Percentiles rank a stretch among this genome's conserved stretches.
These are phyloP conservation scores for Chimonanthus praecox DNA, from an alignment of 164 flowering plant species.

Conservation along the genomic window DNA sequence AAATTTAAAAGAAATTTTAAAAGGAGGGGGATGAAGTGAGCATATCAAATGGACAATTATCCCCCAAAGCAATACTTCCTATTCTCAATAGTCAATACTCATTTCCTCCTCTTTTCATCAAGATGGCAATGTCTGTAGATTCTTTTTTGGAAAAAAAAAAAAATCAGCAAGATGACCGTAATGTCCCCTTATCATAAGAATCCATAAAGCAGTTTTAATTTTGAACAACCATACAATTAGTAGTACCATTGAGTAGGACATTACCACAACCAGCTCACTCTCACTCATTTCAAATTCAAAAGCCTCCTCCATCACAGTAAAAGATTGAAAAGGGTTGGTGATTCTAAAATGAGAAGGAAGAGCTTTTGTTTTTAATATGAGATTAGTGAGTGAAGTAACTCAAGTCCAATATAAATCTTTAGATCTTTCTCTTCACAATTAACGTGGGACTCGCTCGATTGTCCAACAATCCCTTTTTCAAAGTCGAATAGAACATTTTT, in stretches of 20 bases:
- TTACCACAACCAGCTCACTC: not conserved
- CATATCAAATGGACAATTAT: slow-evolving; percentile 20
- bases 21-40: not conserved
- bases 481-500: too few species aligned
- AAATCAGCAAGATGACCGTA: slow-evolving; percentile 12
- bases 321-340: not conserved
- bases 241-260: not conserved
- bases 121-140: slow-evolving; percentile 9
- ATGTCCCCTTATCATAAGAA: slow-evolving; percentile 22
- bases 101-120: not conserved
- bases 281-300: not conserved
- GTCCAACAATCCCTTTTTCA: too few species aligned
- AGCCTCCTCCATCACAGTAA: not conserved
- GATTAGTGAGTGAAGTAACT: not conserved
- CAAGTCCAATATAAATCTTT: too few species aligned
- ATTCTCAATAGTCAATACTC: slow-evolving; percentile 4
- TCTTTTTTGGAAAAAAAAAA: not conserved
- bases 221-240: not conserved
- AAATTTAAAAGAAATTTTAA: not conserved
- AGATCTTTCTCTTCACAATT: too few species aligned
- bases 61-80: slow-evolving; percentile 7
- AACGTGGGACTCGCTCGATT: too few species aligned
- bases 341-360: not conserved
- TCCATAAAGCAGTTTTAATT: slow-evolving; percentile 12
- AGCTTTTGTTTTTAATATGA: not conserved